These are phyloP conservation scores for Leptographium lundbergii DNA, from an alignment of 2,329 filamentous ascomycete species.

Conservation along the genomic window DNA sequence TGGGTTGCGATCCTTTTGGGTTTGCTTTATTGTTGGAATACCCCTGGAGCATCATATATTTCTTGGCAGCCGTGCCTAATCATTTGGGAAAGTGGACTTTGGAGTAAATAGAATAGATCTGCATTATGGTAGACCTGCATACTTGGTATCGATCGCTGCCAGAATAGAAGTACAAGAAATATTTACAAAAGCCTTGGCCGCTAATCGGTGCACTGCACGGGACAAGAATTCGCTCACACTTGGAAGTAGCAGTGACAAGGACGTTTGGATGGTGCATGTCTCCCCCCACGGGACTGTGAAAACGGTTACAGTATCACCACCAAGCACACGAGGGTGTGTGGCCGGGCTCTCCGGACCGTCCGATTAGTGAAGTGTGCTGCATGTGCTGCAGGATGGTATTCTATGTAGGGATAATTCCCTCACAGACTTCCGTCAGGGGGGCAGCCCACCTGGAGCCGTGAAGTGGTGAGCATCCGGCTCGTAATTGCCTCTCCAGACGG, in stretches of 20 bases:
- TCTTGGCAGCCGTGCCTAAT: background rate
- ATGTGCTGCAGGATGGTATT: too few species aligned
- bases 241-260: background rate
- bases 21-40: background rate
- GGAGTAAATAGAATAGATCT: background rate
- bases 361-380: too few species aligned
- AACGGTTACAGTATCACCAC: too few species aligned
- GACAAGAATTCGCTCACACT: background rate
- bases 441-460: too few species aligned
- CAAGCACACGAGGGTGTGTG: too few species aligned
- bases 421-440: too few species aligned
- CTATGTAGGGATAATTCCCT: too few species aligned
- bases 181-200: background rate
- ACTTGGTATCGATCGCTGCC: background rate
- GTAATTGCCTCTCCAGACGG: too few species aligned
- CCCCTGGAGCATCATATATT: background rate
- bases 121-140: background rate
- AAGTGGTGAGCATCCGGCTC: too few species aligned
- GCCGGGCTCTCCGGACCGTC: too few species aligned
- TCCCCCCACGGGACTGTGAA: too few species aligned
- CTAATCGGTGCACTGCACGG: background rate
- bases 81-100: background rate
- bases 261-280: too few species aligned
- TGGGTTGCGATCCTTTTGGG: background rate
- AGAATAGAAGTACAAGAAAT: background rate